Base-by-base conservation (phyloP, 305 asterid genomes). In the Andrographis paniculata region DNA sequence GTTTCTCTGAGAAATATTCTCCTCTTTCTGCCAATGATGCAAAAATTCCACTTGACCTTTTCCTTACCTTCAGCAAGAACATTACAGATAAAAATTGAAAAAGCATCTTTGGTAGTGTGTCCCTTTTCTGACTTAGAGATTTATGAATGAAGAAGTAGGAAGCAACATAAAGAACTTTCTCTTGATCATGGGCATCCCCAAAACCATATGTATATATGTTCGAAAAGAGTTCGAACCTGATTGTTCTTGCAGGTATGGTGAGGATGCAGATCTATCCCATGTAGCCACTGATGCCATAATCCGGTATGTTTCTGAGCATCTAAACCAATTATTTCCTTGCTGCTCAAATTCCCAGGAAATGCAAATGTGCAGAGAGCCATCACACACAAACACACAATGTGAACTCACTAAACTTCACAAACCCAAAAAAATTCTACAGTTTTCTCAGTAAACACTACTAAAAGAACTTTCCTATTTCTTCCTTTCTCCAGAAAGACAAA, bases 1-100 rank as follows among this genome's bases (percentile, higher is more conserved):
- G 98, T 61, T 79, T 80, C 60, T 82, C 84, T 3, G 94, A 75
- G 68, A 65, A 71, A 65, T 89, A 89, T 56, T 89, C 98, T 50
- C 75, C 96, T 14, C 64, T 61, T 53, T 82, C 92, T 17, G 96
- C 69, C 43, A 80, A 53, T 33, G 92, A 59, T 62, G 94, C 94
- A 64, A 73, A 55, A 39, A 85, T 73, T 45, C 74, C 83, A 55
- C 46, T 28, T 40, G 78, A 24, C 55, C 69, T 75, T 74, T 66
- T 86, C 63, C 58, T 77, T 20, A 54, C 64, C 95, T 89, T 16
- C 17, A 37, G 13, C n/a, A 43, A 20, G 41, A 57, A 18, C 3
- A 41, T n/a, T n/a, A n/a, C n/a, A n/a, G n/a, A n/a, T n/a, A n/a
- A n/a, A n/a, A n/a, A n/a, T n/a, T n/a, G n/a, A n/a, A n/a, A n/a